Percentiles rank a stretch among this genome's conserved stretches.
Conservation (phyloP, 2,329 filamentous ascomycete genomes). For the Cladophialophora exuberans region DNA sequence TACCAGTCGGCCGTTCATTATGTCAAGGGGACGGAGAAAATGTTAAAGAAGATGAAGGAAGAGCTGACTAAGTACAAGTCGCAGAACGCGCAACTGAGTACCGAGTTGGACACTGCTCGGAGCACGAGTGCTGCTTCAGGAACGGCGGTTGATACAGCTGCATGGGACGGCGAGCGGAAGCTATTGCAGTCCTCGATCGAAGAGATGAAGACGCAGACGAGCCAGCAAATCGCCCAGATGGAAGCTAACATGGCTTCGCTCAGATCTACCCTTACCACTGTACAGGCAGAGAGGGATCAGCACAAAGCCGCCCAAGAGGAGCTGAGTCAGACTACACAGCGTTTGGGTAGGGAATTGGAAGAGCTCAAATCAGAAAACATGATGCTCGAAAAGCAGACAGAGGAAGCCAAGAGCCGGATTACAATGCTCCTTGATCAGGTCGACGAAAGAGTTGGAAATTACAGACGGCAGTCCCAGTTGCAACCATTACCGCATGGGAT, state of each 20-base stretch:
- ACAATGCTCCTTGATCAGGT: conserved; percentile 92
- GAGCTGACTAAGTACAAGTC: conserved; percentile 91
- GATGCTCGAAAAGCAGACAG: conserved; percentile 78
- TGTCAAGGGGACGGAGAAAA: conserved; percentile 97
- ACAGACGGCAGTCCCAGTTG: conserved; percentile 72
- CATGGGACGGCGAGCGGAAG: conserved; percentile 76
- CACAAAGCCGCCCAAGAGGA: conserved; percentile 63
- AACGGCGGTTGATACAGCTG: conserved; percentile 48
- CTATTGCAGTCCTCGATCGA: conserved; percentile 70
- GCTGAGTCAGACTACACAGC: conserved; percentile 58
- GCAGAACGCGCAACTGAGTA: conserved; percentile 80
- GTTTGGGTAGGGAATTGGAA: conserved; percentile 71
- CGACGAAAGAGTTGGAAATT: conserved; percentile 89
- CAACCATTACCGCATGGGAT: conserved; percentile 35
- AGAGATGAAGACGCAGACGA: conserved; percentile 69
- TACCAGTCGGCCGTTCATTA: conserved; percentile 98
- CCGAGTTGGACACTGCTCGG: conserved; percentile 72
- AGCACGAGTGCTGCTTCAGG: conserved; percentile 51
- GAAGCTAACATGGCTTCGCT: conserved; percentile 72
- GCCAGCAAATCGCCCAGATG: conserved; percentile 66
- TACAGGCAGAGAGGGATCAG: conserved; percentile 70
- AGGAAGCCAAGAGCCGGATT: conserved; percentile 91
- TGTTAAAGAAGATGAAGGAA: conserved; percentile 98
- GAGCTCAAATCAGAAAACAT: conserved; percentile 81
- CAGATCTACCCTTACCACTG: conserved; percentile 68